These are phyloP conservation scores for Fagus crenata DNA, from an alignment of 306 rosid species.

Conservation along the genomic window DNA sequence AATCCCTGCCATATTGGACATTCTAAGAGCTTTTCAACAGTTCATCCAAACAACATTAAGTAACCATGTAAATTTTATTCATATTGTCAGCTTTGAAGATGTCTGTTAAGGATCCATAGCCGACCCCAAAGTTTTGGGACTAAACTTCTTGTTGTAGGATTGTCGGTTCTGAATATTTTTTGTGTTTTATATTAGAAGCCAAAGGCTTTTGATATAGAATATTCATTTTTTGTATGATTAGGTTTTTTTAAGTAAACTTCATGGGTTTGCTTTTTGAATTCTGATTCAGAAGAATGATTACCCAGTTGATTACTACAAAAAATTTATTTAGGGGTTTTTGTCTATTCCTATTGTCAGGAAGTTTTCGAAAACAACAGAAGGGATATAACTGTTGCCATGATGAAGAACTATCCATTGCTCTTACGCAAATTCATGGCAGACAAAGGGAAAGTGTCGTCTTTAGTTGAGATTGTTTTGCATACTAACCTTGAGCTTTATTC, in stretches of 20 bases:
- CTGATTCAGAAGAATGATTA: neutral
- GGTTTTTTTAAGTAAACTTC: neutral
- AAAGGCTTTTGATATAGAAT: neutral
- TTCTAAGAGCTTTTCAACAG: too few species aligned
- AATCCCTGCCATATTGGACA: too few species aligned
- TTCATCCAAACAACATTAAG: too few species aligned
- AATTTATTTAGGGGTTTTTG: constrained; percentile 5
- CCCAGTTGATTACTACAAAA: neutral
- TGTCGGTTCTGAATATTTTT: neutral
- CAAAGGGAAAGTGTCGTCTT: constrained; percentile 71
- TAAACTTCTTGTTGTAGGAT: too few species aligned
- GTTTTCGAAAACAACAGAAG: constrained; percentile 72
- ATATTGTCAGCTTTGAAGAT: too few species aligned
- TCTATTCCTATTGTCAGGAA: constrained; percentile 57
- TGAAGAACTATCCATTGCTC: constrained; percentile 79
- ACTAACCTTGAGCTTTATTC: constrained; percentile 89
- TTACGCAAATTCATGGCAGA: constrained; percentile 90
- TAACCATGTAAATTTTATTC: too few species aligned
- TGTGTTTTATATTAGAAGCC: neutral
- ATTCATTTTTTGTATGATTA: neutral
- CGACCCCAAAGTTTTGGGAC: too few species aligned
- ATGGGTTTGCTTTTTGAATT: constrained; percentile 5
- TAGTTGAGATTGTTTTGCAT: constrained; percentile 72
- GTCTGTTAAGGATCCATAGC: too few species aligned
- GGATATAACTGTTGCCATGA: constrained; percentile 80